phyloP scores from a whole-genome alignment of 2,329 filamentous ascomycete genomes.

The Colletotrichum gloeosporioides region DNA sequence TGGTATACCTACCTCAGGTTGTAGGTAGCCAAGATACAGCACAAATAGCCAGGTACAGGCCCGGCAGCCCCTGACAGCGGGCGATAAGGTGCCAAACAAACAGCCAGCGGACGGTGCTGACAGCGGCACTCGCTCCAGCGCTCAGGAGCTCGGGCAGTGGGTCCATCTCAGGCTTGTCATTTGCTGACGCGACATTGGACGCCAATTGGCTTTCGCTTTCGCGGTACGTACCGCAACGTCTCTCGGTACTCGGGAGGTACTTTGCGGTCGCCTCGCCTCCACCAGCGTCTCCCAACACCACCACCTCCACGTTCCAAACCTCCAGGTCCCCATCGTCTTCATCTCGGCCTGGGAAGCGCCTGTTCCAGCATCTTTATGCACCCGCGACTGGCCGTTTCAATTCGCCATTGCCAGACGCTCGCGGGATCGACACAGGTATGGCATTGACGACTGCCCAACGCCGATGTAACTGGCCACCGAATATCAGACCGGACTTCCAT shows the following conservation, averaged over 20 bases:
- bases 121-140: conserved; percentile 8
- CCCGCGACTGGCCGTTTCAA: neutral
- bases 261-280: neutral
- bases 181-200: neutral
- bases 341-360: conserved; percentile 1
- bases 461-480: neutral
- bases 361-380: conserved; percentile 17
- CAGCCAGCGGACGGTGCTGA: conserved; percentile 3
- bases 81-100: conserved; percentile 1
- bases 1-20: neutral
- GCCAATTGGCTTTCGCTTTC: neutral
- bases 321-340: neutral
- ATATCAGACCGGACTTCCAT: neutral
- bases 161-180: neutral
- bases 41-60: neutral
- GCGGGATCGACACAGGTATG: conserved; percentile 12
- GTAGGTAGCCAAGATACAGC: neutral
- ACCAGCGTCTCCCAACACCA: neutral
- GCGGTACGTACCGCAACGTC: neutral
- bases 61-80: neutral
- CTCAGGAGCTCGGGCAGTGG: conserved; percentile 11
- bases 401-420: neutral
- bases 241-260: neutral
- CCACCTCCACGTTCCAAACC: neutral
- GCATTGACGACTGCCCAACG: conserved; percentile 4